A percentile compares a stretch with the other conserved stretches of the same genome.
Evolutionary conservation across 495 filamentous ascomycete species (phyloP).

Genomic region (Monascus purpureus): DNA sequence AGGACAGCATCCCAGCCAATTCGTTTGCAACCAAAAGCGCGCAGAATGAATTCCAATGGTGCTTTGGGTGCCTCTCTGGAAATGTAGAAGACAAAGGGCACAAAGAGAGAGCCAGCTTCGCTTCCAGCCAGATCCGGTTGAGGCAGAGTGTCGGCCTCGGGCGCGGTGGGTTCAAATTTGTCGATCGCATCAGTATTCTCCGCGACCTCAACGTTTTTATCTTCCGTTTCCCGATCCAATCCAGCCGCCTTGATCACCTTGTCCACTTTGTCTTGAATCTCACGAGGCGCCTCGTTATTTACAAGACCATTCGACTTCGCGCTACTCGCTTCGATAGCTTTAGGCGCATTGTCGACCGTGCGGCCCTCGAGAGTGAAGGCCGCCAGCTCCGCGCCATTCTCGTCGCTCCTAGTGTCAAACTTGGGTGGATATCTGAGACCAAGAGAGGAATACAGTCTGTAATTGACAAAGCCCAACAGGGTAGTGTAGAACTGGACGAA

Average conservation of each 20-base stretch:
- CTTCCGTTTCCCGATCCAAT: conserved; percentile 28
- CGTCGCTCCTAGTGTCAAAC: conserved; percentile 76
- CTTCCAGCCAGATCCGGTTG: conserved; percentile 56
- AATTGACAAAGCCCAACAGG: conserved; percentile 89
- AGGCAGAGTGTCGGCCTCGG: conserved; percentile 69
- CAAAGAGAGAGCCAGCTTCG: conserved; percentile 54
- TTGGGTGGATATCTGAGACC: conserved; percentile 90
- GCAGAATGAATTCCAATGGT: conserved; percentile 84
- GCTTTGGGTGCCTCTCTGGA: conserved; percentile 87
- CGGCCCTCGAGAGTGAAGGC: conserved; percentile 79
- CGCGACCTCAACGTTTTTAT: conserved; percentile 26
- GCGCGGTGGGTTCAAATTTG: conserved; percentile 66
- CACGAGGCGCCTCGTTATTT: conserved; percentile 33
- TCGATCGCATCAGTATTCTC: conserved; percentile 60
- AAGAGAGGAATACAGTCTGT: conserved; percentile 75
- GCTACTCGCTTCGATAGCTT: conserved; percentile 40
- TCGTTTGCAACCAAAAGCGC: conserved; percentile 89
- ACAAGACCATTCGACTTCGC: conserved; percentile 21
- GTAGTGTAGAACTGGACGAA: conserved; percentile 99
- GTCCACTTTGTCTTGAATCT: conserved; percentile 41
- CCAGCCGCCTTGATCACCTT: conserved; percentile 34
- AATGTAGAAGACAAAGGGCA: conserved; percentile 78
- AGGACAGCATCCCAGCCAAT: conserved; percentile 86
- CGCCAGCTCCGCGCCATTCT: conserved; percentile 78
- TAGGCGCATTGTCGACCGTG: conserved; percentile 36